These are phyloP conservation scores for Chenopodium berlandieri DNA, from an alignment of 148 eudicot species.

Conservation along the genomic window DNA sequence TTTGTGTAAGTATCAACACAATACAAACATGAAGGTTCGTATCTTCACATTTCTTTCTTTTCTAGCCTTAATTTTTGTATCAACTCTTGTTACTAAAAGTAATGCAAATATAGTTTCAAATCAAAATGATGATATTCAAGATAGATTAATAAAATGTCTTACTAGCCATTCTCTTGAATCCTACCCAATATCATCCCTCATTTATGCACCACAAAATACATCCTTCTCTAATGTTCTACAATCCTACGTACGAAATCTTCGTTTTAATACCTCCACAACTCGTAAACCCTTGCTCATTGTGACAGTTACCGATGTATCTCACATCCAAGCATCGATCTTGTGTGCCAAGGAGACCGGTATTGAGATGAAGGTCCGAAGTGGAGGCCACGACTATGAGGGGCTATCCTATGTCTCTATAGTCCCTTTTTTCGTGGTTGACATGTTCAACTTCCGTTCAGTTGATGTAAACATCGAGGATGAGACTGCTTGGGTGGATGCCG, in stretches of 20 bases:
- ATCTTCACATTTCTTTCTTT: not conserved
- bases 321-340: conserved; percentile 1
- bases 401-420: not conserved
- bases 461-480: not conserved
- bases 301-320: not conserved
- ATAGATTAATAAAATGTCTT: not conserved
- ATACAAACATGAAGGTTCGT: not conserved
- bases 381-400: not conserved
- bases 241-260: not conserved
- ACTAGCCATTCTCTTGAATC: not conserved
- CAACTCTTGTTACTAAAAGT: not conserved
- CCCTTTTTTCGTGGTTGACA: not conserved
- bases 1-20: too few species aligned
- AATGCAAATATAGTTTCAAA: not conserved
- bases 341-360: not conserved
- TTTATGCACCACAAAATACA: not conserved
- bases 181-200: not conserved
- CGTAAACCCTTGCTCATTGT: not conserved
- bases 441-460: conserved; percentile 2
- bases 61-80: not conserved
- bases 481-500: conserved; percentile 4
- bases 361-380: conserved; percentile 3
- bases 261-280: conserved; percentile 3
- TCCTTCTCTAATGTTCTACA: not conserved
- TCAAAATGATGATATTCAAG: not conserved